Conservation (phyloP, 306 rosid genomes). For the Lupinus albus region DNA sequence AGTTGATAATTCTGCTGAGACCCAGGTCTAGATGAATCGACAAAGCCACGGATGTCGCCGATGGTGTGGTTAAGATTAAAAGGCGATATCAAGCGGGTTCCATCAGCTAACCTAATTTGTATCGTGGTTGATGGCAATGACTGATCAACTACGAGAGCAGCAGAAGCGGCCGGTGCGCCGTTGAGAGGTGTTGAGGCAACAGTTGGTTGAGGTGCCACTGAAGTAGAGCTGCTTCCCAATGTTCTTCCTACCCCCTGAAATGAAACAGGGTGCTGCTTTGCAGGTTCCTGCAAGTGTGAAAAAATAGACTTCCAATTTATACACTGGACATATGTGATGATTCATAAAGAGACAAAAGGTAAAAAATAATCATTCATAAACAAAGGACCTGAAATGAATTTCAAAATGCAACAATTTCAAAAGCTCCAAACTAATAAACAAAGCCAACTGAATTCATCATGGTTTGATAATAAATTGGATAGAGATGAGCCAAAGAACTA, state of each 20-base stretch:
- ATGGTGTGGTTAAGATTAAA: constrained; percentile 73
- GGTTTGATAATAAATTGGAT: constrained; percentile 4
- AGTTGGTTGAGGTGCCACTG: constrained; percentile 54
- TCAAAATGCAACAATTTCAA: constrained; percentile 17
- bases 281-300: constrained; percentile 67
- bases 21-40: constrained; percentile 76
- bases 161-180: constrained; percentile 54
- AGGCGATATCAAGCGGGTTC: constrained; percentile 75
- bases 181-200: constrained; percentile 42
- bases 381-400: background rate
- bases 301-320: constrained; percentile 15
- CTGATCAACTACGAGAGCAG: constrained; percentile 68
- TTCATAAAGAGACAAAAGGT: background rate
- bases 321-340: background rate
- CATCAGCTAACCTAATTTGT: constrained; percentile 92
- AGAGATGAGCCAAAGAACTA: constrained; percentile 30
- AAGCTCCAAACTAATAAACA: constrained; percentile 20
- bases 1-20: constrained; percentile 64
- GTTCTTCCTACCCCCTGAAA: constrained; percentile 97
- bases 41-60: constrained; percentile 65
- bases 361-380: constrained; percentile 3
- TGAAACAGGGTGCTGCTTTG: constrained; percentile 53
- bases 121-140: constrained; percentile 74
- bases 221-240: constrained; percentile 78
- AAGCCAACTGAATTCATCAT: constrained; percentile 8